Evolutionary conservation across 441 rosid genomes (phyloP).

Genomic region (Pelargonium fulgidum): DNA sequence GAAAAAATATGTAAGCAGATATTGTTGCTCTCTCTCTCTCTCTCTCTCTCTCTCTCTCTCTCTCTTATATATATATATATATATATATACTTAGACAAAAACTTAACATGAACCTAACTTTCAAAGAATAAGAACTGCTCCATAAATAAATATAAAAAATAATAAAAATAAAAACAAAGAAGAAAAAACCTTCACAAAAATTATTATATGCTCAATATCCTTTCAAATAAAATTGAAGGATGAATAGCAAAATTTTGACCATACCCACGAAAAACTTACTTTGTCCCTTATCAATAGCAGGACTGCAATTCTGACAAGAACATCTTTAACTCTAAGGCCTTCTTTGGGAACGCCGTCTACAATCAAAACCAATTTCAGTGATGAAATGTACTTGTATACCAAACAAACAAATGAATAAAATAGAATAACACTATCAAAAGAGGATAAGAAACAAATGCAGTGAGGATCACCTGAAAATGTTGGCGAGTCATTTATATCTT

Average conservation of each 20-base stretch:
- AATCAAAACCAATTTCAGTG: constrained; percentile 24
- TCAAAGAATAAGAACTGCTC: too few species aligned
- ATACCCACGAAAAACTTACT: constrained; percentile 38
- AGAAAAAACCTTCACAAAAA: neutral
- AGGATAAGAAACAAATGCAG: constrained; percentile 10
- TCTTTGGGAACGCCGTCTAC: constrained; percentile 98
- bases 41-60: too few species aligned
- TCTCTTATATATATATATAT: too few species aligned
- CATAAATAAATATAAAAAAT: too few species aligned
- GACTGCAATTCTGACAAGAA: constrained; percentile 71
- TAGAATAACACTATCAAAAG: neutral
- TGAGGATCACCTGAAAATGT: constrained; percentile 63
- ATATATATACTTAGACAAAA: too few species aligned
- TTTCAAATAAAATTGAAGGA: neutral
- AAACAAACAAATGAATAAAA: constrained; percentile 16
- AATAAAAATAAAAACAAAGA: too few species aligned
- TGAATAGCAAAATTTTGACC: neutral
- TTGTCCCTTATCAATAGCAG: constrained; percentile 60
- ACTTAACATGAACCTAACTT: too few species aligned
- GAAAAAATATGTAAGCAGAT: too few species aligned
- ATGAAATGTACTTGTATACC: constrained; percentile 16
- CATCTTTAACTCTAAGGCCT: constrained; percentile 89
- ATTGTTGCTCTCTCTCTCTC: too few species aligned
- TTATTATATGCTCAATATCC: neutral
- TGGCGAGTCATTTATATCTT: too few species aligned